Evolutionary conservation across 108 stramenopile species (phyloP).

Genomic region (Pseudonitzschia delicatissima): DNA sequence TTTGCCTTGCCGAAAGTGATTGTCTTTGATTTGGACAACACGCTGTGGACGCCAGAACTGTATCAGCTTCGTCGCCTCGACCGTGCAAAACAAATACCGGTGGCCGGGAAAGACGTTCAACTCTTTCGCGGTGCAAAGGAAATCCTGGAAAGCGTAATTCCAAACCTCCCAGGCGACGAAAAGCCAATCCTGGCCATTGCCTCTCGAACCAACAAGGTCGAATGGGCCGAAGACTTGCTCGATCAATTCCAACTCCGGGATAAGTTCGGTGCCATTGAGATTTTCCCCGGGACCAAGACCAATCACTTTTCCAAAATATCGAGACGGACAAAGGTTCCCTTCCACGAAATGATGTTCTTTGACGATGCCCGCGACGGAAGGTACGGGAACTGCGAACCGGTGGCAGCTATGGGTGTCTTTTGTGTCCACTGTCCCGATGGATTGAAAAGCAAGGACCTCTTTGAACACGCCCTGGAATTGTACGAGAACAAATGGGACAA

Average conservation of each 20-base stretch:
- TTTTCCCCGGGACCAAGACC: slow-evolving; percentile 72
- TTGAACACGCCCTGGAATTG: slow-evolving; percentile 41
- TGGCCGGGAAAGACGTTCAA: slow-evolving; percentile 61
- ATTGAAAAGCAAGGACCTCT: slow-evolving; percentile 44
- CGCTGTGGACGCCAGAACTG: slow-evolving; percentile 60
- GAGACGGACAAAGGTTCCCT: slow-evolving; percentile 45
- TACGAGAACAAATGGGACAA: slow-evolving; percentile 56
- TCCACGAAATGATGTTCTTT: slow-evolving; percentile 85
- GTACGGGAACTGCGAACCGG: slow-evolving; percentile 71
- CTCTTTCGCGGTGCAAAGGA: slow-evolving; percentile 48
- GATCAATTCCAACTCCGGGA: slow-evolving; percentile 53
- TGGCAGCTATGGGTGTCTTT: slow-evolving; percentile 62
- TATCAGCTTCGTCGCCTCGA: slow-evolving; percentile 72
- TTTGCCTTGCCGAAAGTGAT: slow-evolving; percentile 29
- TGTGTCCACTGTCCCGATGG: slow-evolving; percentile 67
- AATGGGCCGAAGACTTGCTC: slow-evolving; percentile 66
- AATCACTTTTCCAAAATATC: slow-evolving; percentile 64
- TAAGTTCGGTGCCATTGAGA: slow-evolving; percentile 61
- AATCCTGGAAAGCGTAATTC: slow-evolving; percentile 41
- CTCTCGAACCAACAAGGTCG: slow-evolving; percentile 61
- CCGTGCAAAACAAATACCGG: slow-evolving; percentile 37
- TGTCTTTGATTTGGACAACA: slow-evolving; percentile 58
- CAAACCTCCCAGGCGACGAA: slow-evolving; percentile 20
- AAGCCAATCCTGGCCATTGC: slow-evolving; percentile 65
- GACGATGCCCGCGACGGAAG: slow-evolving; percentile 81